Evolutionary conservation across 2,329 filamentous ascomycete genomes (phyloP).

Genomic region (Penicillium sp.): DNA sequence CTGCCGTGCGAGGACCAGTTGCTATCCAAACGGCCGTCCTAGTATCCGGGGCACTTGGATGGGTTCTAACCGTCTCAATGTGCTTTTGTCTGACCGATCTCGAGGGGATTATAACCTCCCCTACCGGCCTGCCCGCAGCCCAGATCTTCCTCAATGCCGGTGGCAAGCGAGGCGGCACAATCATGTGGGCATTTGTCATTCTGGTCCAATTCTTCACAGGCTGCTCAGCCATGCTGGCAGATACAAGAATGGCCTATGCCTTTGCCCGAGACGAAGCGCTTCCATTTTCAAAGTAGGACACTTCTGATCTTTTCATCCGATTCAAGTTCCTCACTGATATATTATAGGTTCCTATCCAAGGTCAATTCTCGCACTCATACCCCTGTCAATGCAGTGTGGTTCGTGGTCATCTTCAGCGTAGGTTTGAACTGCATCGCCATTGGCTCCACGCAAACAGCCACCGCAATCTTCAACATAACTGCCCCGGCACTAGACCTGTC

Average conservation of each 20-base stretch:
- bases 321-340: not conserved
- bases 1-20: conserved; percentile 58
- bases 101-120: conserved; percentile 54
- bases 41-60: conserved; percentile 60
- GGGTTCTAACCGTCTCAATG: conserved; percentile 61
- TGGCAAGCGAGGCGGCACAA: conserved; percentile 54
- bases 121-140: conserved; percentile 61
- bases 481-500: conserved; percentile 53
- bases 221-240: conserved; percentile 62
- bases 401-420: conserved; percentile 58
- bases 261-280: conserved; percentile 60
- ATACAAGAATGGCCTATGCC: conserved; percentile 62
- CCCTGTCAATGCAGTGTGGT: conserved; percentile 63
- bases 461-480: conserved; percentile 54
- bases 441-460: conserved; percentile 44
- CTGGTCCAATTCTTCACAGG: conserved; percentile 65
- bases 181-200: conserved; percentile 62
- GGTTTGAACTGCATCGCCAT: conserved; percentile 51
- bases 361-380: conserved; percentile 56
- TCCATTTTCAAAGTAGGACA: conserved; percentile 55
- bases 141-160: conserved; percentile 61
- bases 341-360: conserved; percentile 49
- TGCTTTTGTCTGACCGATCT: conserved; percentile 62
- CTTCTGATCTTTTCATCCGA: not conserved
- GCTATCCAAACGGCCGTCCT: conserved; percentile 61